Base-by-base conservation (phyloP, 2,329 filamentous ascomycete genomes). In the Lachnellula subtilissima region DNA sequence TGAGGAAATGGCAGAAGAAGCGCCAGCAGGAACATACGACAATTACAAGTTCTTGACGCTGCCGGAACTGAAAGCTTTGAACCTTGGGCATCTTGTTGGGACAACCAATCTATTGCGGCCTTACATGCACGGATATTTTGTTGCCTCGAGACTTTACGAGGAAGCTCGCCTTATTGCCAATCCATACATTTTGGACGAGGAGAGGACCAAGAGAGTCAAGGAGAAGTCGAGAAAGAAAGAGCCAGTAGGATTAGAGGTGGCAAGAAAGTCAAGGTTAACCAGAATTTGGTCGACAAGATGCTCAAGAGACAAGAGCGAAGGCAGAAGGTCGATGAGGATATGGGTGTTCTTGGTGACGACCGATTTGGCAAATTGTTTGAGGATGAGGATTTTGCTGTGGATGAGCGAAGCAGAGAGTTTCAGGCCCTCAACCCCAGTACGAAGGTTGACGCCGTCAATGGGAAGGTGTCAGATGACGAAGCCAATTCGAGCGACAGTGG, bases 101-200 rank as follows among this genome's bases (percentile, higher is more conserved):
- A 92, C 91, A 65, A 96, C 91, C 28, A 94, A 89, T 68, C 76
- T 97, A 19, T 77, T 99, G 42, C 83, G 93, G 46, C 94, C 94
- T 45, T 99, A 99, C 70, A 99, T 99, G 95, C 94, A 99, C 71
- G 95, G 94, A 65, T 97, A 94, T 79, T 99, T 99, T 75, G 92
- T 99, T 49, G 90, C 89, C 37, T 93, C 95, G 66, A 91, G 92
- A 68, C 75, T 99, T 25, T 97, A 99, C 72, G 95, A 99, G 70
- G 92, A 99, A 72, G 94, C 94, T 17, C 81, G 89, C 54, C 77
- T 99, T 58, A 96, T 97, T 66, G 88, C 89, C 50, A 96, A 97
- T 73, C 94, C 94, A 0, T 95, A 95, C 69, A 82, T 95, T 52
- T 96, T 89, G 81, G 91, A 97, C 70, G 90, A 97, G 67, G 91